Conservation (phyloP, 495 filamentous ascomycete species). For the Talaromyces nanjingensis region DNA sequence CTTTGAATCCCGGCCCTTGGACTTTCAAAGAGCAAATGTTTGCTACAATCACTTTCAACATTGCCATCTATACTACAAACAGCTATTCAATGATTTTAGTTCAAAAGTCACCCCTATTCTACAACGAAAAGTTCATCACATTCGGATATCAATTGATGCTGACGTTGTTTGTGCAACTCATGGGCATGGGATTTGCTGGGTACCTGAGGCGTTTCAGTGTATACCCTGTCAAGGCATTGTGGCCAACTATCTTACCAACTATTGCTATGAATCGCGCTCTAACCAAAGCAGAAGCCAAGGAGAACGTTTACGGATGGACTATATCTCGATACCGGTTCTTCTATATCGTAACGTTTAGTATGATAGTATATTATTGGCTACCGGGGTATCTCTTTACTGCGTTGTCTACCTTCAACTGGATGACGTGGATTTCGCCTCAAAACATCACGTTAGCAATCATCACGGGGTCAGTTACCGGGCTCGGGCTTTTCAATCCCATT, state of each 20-base stretch:
- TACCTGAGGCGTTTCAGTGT: conserved; percentile 39
- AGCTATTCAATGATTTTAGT: conserved; percentile 56
- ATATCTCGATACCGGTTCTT: conserved; percentile 56
- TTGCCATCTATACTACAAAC: conserved; percentile 27
- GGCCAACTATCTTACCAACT: conserved; percentile 50
- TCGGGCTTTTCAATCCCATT: conserved; percentile 39
- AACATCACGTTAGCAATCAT: conserved; percentile 37
- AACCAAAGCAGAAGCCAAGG: conserved; percentile 48
- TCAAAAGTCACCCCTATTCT: conserved; percentile 46
- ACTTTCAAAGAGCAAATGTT: conserved; percentile 48
- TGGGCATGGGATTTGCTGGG: conserved; percentile 44
- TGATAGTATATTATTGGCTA: conserved; percentile 49
- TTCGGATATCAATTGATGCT: conserved; percentile 36
- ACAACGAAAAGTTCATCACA: conserved; percentile 51
- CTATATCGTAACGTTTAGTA: conserved; percentile 39
- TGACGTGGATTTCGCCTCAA: conserved; percentile 26
- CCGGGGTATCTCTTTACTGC: conserved; percentile 23
- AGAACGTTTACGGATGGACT: conserved; percentile 50
- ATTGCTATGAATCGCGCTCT: conserved; percentile 56
- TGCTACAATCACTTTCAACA: conserved; percentile 50
- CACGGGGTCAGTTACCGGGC: conserved; percentile 39
- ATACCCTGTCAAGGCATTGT: conserved; percentile 55
- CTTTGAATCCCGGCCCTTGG: conserved; percentile 41
- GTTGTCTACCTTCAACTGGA: conserved; percentile 21
- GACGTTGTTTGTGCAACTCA: conserved; percentile 36